These are phyloP conservation scores for Myriosclerotinia curreyana DNA, from an alignment of 2,329 filamentous ascomycete species.

Conservation along the genomic window DNA sequence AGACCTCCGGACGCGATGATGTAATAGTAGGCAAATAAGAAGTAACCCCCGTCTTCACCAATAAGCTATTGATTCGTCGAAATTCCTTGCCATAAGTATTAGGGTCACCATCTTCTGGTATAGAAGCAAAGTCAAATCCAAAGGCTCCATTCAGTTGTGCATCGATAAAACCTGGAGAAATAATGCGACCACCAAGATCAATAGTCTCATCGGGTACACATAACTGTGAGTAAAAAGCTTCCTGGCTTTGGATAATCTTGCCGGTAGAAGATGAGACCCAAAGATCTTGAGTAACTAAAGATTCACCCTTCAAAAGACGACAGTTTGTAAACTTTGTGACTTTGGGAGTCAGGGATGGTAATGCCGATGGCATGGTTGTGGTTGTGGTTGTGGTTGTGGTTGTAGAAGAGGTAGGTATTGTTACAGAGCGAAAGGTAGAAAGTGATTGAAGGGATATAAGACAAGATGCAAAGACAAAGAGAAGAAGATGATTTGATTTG, in stretches of 20 bases:
- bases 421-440: neutral
- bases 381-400: slow-evolving; percentile 24
- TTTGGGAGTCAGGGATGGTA: slow-evolving; percentile 42
- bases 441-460: neutral
- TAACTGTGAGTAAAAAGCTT: slow-evolving; percentile 65
- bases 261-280: slow-evolving; percentile 82
- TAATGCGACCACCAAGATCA: slow-evolving; percentile 77
- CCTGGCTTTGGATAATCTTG: slow-evolving; percentile 72
- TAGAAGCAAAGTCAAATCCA: slow-evolving; percentile 85
- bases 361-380: slow-evolving; percentile 43
- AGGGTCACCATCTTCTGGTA: slow-evolving; percentile 65
- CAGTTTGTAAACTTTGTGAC: slow-evolving; percentile 92
- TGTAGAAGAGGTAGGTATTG: neutral
- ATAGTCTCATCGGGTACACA: slow-evolving; percentile 70
- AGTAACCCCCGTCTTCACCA: slow-evolving; percentile 80
- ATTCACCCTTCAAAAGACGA: slow-evolving; percentile 65
- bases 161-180: slow-evolving; percentile 85
- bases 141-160: slow-evolving; percentile 90
- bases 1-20: slow-evolving; percentile 76
- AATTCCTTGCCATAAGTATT: slow-evolving; percentile 70
- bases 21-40: slow-evolving; percentile 84
- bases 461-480: slow-evolving; percentile 4
- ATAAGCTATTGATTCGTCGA: slow-evolving; percentile 63
- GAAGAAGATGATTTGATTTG: too few relatives aligned
- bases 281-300: slow-evolving; percentile 72